Base-by-base conservation (phyloP, 179 eudicot genomes). In the Actinidia polygama region DNA sequence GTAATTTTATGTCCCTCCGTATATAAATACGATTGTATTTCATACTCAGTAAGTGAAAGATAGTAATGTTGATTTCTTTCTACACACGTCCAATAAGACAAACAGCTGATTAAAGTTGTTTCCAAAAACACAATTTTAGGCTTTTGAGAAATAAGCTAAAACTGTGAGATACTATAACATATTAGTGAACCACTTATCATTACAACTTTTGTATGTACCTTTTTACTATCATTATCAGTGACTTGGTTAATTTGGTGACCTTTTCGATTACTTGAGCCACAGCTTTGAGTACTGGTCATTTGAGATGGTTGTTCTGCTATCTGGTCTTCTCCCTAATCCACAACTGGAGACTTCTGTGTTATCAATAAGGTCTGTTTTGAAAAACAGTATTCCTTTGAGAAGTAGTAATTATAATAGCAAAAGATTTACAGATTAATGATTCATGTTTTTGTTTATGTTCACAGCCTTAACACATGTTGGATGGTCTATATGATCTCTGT, bases 401-500 rank as follows among this genome's bases (percentile, higher is more conserved):
- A 26, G 30, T 67, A 64, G 46, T 67, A 18, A 36, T 26, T 7
- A 50, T 40, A 53, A 15, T 67, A 18, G 58, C n/a, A 16, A 50
- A 50, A 21, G 54, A 50, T 55, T 14, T 24, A 9, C 36, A 50
- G 40, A 62, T 12, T 77, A 15, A 40, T 36, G 53, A 12, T 58
- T 19, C 49, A 49, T n/a, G 9, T 63, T 50, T 5, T 36, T 47
- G 24, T 54, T 49, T 6, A 44, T 75, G 23, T 80, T 75, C 79
- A 61, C 91, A 93, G 95, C 86, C 91, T 93, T n/a, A 91, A 91
- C 84, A 93, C 94, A 14, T 90, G 94, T 77, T 91, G 93, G 93
- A 89, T 89, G 88, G 93, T 91, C 23, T 93, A 92, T 73, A 91
- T 87, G 94, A 88, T 93, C 81, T 93, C 97, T 18, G 91, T 89